Evolutionary conservation across 768 basidiomycete species (phyloP).

Genomic region (Boletus rex-veris): DNA sequence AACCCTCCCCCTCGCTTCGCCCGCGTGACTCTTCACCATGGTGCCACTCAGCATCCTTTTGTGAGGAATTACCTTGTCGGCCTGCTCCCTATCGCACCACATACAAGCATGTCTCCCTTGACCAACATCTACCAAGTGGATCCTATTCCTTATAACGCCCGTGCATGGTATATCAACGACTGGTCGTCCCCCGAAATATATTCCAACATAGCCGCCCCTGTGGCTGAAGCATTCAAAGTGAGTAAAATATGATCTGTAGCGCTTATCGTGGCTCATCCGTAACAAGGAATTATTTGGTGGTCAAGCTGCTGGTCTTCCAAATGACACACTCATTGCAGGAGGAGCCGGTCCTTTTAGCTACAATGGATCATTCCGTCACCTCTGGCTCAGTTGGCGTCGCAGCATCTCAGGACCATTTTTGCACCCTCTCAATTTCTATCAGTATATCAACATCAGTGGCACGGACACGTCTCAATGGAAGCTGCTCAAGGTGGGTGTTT

Average conservation of each 20-base stretch:
- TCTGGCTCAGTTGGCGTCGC: conserved; percentile 50
- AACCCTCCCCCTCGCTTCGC: conserved; percentile 40
- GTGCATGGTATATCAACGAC: conserved; percentile 33
- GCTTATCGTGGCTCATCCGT: background rate
- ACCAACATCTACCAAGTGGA: conserved; percentile 51
- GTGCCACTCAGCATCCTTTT: conserved; percentile 37
- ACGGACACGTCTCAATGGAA: conserved; percentile 52
- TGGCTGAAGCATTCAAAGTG: conserved; percentile 43
- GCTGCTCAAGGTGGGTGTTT: conserved; percentile 40
- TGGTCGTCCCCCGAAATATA: conserved; percentile 29
- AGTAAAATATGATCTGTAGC: background rate
- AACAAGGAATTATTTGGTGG: conserved; percentile 49
- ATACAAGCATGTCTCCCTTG: conserved; percentile 40
- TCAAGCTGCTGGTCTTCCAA: conserved; percentile 39
- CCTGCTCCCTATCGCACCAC: conserved; percentile 45
- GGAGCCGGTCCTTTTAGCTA: conserved; percentile 52
- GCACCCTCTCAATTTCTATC: conserved; percentile 53
- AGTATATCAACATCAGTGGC: conserved; percentile 55
- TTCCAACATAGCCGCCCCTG: conserved; percentile 31
- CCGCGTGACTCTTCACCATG: conserved; percentile 51
- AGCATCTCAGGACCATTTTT: conserved; percentile 51
- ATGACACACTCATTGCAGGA: conserved; percentile 48
- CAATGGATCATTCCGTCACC: conserved; percentile 56
- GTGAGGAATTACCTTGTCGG: conserved; percentile 57
- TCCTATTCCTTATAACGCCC: conserved; percentile 53